Evolutionary conservation across 2,329 filamentous ascomycete genomes (phyloP), one percentile per base, ranked within the genome.

Genomic region (Stachybotrys chlorohalonatus): DNA sequence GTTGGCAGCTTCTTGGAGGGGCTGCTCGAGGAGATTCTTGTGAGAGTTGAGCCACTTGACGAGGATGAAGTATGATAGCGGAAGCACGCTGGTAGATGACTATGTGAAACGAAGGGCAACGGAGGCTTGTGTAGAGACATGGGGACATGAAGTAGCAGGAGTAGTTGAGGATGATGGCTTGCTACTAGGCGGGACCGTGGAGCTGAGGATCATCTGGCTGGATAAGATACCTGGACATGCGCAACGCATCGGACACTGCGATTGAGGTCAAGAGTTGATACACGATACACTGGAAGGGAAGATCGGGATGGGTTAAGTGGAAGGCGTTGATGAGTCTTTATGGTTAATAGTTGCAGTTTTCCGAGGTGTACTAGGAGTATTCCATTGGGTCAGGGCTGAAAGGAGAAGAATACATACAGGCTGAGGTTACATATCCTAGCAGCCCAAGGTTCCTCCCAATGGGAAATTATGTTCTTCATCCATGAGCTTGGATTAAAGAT

Each of bases 1-100:
- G 91, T 96, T 2, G 85, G 85, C 49, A 90, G 89, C 1, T 95
- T 97, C 62, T 72, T 97, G 7, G 94, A 99, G 69, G 93, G 92
- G 0, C 82, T 97, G 58, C 74, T 99, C 39, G 94, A 99, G 69
- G 94, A 99, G 75, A 87, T 99, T 30, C 75, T 99, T 24, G 91
- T 96, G 42, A 76, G 94, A 54, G 90, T 97, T 13, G 93, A 97
- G 73, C 89, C 92, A 5, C 78, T 91, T 57, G 89, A 94, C 63
- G 89, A 90, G 61, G 82, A 83, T n/a, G 82, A 84, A 53, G 62
- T 63, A 53, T 54, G 55, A 53, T 57, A 54, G 9, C 9, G 13
- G 36, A 9, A 13, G 36, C 36, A 42, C 8, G 36, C 36, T 42
- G 2, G 36, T 24, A 24, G 24, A 24, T 24, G 24, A 24, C 24